These are phyloP conservation scores for Fusarium dlaminii DNA, from an alignment of 2,329 filamentous ascomycete genomes.

Conservation along the genomic window DNA sequence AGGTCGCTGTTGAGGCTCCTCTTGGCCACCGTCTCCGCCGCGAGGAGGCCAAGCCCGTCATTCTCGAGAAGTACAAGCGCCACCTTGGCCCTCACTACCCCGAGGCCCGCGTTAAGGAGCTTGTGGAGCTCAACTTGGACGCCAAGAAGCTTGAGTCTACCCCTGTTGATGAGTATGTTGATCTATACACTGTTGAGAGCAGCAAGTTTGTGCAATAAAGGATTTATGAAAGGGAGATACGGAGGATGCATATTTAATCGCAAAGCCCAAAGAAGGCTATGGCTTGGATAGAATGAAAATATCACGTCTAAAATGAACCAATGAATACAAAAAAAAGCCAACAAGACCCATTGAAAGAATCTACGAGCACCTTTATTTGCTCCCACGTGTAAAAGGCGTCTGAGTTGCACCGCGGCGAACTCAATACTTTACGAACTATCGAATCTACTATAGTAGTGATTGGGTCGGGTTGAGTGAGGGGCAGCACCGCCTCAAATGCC, in stretches of 20 bases:
- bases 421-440: not conserved
- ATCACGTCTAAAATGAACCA: slow-evolving; percentile 14
- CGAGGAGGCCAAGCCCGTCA: slow-evolving; percentile 98
- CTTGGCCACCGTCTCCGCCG: slow-evolving; percentile 90
- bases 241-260: slow-evolving; percentile 16
- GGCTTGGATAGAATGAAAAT: slow-evolving; percentile 6
- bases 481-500: slow-evolving; percentile 41
- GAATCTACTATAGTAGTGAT: slow-evolving; percentile 32
- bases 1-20: slow-evolving; percentile 92
- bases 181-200: slow-evolving; percentile 75
- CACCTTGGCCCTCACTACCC: slow-evolving; percentile 87
- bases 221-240: not conserved
- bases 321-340: slow-evolving; percentile 9
- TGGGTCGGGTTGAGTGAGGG: slow-evolving; percentile 27
- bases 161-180: slow-evolving; percentile 92
- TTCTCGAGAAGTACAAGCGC: slow-evolving; percentile 93
- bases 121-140: slow-evolving; percentile 83
- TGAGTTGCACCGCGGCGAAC: slow-evolving; percentile 3
- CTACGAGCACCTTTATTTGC: not conserved
- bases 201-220: slow-evolving; percentile 62
- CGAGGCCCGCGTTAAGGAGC: slow-evolving; percentile 79
- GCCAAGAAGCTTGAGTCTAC: slow-evolving; percentile 78
- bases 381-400: not conserved
- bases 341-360: not conserved
- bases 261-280: slow-evolving; percentile 27